Conservation (phyloP, 2,329 filamentous ascomycete species). For the Diaporthe capsici region DNA sequence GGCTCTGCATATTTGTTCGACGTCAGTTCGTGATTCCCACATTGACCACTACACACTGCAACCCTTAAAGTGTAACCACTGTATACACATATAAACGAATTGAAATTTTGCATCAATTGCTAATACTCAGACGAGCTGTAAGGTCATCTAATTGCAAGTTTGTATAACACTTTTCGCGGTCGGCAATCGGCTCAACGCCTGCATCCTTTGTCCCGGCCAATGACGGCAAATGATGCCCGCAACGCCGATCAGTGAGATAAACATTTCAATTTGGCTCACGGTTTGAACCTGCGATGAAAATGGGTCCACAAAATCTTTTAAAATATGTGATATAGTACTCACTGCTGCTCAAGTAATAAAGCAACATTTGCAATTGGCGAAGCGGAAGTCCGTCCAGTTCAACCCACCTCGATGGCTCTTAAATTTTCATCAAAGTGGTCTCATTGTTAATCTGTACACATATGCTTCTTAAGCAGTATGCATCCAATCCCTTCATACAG, state of each 20-base stretch:
- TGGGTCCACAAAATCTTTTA: not conserved
- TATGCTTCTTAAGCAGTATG: too few relatives aligned
- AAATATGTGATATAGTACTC: too few relatives aligned
- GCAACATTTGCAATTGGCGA: too few relatives aligned
- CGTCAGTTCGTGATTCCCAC: not conserved
- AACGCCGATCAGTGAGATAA: too few relatives aligned
- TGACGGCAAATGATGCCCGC: not conserved
- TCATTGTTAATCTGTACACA: too few relatives aligned
- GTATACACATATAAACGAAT: fast-evolving
- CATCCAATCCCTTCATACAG: too few relatives aligned
- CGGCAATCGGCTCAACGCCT: not conserved
- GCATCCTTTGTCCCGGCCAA: too few relatives aligned
- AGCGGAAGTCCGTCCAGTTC: too few relatives aligned
- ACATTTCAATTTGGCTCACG: too few relatives aligned
- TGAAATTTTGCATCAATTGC: not conserved
- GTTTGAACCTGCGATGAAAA: too few relatives aligned
- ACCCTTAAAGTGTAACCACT: fast-evolving
- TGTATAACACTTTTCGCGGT: not conserved
- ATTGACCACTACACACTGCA: not conserved
- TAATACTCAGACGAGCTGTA: fast-evolving
- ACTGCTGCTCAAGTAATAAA: not conserved
- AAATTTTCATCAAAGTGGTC: not conserved
- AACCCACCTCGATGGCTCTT: not conserved
- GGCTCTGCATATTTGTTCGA: not conserved
- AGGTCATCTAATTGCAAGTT: not conserved